These are phyloP conservation scores for Wallacemonas collosoma DNA, from an alignment of 208 protist species.

Conservation along the genomic window DNA sequence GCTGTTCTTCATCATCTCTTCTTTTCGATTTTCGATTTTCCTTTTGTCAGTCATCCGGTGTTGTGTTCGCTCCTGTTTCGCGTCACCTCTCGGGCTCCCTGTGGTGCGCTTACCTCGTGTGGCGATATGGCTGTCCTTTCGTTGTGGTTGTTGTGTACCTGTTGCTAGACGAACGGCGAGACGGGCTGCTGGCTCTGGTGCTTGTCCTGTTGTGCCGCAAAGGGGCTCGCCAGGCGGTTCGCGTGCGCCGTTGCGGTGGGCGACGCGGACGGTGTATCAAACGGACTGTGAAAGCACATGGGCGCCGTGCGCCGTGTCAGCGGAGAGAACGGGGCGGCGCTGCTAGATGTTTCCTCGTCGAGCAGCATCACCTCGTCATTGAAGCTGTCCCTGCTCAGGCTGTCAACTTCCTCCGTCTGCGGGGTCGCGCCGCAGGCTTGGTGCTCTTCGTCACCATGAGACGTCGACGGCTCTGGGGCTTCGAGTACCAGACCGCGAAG, in stretches of 20 bases:
- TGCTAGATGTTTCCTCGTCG: neutral
- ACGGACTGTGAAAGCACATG: neutral
- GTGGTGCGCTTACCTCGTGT: neutral
- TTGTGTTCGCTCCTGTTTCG: too few relatives aligned
- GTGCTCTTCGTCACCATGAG: neutral
- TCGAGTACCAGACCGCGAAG: neutral
- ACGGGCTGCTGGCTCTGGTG: neutral
- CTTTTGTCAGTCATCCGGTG: too few relatives aligned
- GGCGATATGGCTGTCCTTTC: neutral
- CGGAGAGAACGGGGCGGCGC: constrained; percentile 3
- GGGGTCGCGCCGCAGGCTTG: constrained; percentile 4
- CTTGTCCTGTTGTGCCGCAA: neutral
- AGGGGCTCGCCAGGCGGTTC: neutral
- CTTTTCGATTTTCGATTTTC: too few relatives aligned
- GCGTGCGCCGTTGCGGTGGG: neutral
- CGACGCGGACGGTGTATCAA: neutral
- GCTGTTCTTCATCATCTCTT: too few relatives aligned
- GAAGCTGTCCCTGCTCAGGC: constrained; percentile 11
- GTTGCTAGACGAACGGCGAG: neutral
- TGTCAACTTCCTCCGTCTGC: neutral
- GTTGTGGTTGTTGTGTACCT: neutral
- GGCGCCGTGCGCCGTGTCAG: neutral
- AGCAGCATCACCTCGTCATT: constrained; percentile 11
- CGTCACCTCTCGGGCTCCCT: neutral
- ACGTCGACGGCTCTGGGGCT: neutral